A percentile compares a stretch with the other conserved stretches of the same genome.
Conservation (phyloP, 345 rosid species). For the Eucalyptus rudis region DNA sequence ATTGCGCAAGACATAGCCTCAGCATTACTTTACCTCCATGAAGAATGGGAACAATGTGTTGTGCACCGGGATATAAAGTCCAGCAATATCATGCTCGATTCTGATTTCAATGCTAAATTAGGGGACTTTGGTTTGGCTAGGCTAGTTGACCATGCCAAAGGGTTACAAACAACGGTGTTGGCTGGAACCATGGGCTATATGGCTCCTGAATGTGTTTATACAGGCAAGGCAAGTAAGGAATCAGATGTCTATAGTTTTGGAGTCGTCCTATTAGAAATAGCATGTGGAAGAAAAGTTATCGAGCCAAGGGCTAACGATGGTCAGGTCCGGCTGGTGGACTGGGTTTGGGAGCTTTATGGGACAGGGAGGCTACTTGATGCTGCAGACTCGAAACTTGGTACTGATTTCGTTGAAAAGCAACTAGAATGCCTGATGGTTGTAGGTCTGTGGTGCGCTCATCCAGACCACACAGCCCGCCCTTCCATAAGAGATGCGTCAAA, state of each 20-base stretch:
- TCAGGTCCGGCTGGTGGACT: rapidly evolving
- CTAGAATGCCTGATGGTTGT: neutral
- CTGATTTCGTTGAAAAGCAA: neutral
- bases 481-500: neutral
- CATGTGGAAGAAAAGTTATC: neutral
- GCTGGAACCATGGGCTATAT: neutral
- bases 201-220: neutral
- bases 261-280: neutral
- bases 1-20: neutral
- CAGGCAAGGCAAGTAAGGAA: neutral
- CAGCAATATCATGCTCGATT: neutral
- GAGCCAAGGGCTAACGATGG: neutral
- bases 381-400: neutral
- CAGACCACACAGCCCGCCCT: neutral
- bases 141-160: neutral
- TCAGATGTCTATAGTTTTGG: neutral
- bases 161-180: neutral
- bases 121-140: neutral
- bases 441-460: neutral
- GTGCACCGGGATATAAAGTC: neutral
- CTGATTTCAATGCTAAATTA: neutral
- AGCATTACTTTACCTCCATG: neutral
- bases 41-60: neutral
- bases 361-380: neutral
- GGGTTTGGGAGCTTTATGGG: neutral